Evolutionary conservation across 108 stramenopile genomes (phyloP).

Genomic region (Nannochloropsis oceanica): DNA sequence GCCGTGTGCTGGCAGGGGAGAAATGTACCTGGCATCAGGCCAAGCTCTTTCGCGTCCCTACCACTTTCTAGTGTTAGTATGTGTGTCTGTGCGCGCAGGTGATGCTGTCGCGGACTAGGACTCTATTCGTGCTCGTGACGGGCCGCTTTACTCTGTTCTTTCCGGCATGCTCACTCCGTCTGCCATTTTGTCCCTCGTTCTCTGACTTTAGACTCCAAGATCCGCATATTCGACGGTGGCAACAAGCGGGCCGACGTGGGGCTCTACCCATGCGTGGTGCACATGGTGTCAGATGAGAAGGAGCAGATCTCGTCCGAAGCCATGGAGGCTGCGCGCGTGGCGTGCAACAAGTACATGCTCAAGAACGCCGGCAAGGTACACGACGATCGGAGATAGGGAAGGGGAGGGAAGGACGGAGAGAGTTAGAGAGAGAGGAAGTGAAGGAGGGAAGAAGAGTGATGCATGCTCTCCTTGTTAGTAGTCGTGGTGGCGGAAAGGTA

Average conservation of each 20-base stretch:
- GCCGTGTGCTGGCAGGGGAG: neutral
- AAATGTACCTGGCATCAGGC: too few species aligned
- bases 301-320: constrained; percentile 98
- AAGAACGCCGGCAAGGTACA: constrained; percentile 82
- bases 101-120: too few species aligned
- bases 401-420: too few species aligned
- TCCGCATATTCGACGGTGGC: constrained; percentile 95
- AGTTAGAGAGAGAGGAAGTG: too few species aligned
- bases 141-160: neutral
- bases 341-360: constrained; percentile 98
- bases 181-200: neutral
- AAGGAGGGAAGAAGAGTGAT: too few species aligned
- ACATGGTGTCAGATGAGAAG: constrained; percentile 49
- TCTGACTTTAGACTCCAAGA: constrained; percentile 70
- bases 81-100: neutral
- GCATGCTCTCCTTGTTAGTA: too few species aligned
- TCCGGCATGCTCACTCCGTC: neutral
- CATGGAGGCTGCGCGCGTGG: constrained; percentile 99
- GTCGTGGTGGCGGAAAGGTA: too few species aligned
- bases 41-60: too few species aligned
- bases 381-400: too few species aligned
- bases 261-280: constrained; percentile 96
- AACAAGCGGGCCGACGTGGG: constrained; percentile 96
- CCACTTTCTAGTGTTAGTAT: neutral
- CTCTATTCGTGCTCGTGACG: too few species aligned